Base-by-base conservation (phyloP, 495 filamentous ascomycete genomes). In the Talaromyces trachyspermus region DNA sequence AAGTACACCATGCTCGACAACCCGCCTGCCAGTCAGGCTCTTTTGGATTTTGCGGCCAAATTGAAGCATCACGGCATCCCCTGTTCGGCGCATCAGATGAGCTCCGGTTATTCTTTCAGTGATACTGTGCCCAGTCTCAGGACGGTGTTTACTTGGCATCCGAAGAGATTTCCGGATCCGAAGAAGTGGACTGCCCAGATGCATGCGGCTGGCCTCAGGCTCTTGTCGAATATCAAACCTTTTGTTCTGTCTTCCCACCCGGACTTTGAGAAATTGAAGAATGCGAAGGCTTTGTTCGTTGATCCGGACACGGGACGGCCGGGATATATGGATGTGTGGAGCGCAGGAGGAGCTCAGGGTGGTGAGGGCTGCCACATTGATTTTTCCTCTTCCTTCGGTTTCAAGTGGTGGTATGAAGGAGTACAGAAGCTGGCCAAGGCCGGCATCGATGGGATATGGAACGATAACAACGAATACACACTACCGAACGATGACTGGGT, bases 381-480 rank as follows among this genome's bases (percentile, higher is more conserved):
- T 55, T 86, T 86, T 53, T 82, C 80, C 2, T 83, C 79, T 1
- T 60, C 68, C 42, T 69, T 66, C 12, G 77, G 79, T n/a, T 83
- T 79, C 58, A 62, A 77, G 17, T 86, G 79, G 76, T 86, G 83
- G 83, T 81, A 77, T 50, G 64, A 81, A 14, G 80, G 81, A 5
- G 74, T 81, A 9, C 69, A 77, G 47, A 72, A 65, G 35, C 69
- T 86, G 32, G 77, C 78, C 44, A 65, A 74, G 22, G 63, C 68
- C 15, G 81, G 81, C 14, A 79, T 86, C 47, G 81, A 85, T 50
- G 79, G 71, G 24, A 84, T 85, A 62, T 86, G 83, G 83, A 86
- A 84, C 51, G 83, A 86, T 60, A 86, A 86, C 62, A 84, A 85
- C 56, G 83, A 86, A 62, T 85, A 83, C 57, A 82, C 78, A 5